Evolutionary conservation across 164 flowering plant genomes (phyloP), one percentile per base, ranked within the genome.

Genomic region (Tetrastigma voinierianum): DNA sequence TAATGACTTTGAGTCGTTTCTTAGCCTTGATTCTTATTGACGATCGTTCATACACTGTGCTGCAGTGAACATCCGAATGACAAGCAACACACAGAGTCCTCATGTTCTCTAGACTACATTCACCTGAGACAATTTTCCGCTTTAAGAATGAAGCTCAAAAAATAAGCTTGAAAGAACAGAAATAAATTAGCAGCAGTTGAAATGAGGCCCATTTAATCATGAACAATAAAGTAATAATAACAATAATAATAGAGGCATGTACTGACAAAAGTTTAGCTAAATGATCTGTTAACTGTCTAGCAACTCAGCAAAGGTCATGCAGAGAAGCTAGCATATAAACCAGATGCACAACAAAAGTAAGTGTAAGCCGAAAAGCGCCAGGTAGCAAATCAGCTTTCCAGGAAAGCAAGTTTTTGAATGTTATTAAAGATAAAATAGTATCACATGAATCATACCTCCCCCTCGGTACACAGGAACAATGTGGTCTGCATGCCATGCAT

Each of bases 401-500:
- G 18, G 45, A 57, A 58, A 54, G n/a, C n/a, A 63, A 57, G 71
- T 19, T 18, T 53, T 53, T 65, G 62, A 47, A 68, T 56, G 57
- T n/a, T n/a, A 20, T 12, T 24, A 44, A 0, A 14, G 15, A 20
- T 9, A 46, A 16, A 21, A 11, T 43, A 45, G 15, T 11, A 24
- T 24, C 2, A 23, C 14, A 19, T 19, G 60, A 24, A 45, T 49
- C 69, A 48, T 59, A 94, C 98, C 97, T 88, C 98, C 98, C 10
- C 98, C 98, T 69, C 43, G 73, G 74, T 78, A 86, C 14, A 94
- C 97, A 46, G 98, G 87, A 75, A 88, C 77, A 52, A 87, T 82
- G 74, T 94, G 98, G 77, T 94, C 98, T 17, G 97, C 98, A 79
- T 94, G 98, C 98, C 98, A 93, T 71, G 97, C 91, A 71, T 91